A percentile compares a stretch with the other conserved stretches of the same genome.
Evolutionary conservation across 192 early-diverging fungal genomes (phyloP).

Genomic region (Linnemannia schmuckeri): DNA sequence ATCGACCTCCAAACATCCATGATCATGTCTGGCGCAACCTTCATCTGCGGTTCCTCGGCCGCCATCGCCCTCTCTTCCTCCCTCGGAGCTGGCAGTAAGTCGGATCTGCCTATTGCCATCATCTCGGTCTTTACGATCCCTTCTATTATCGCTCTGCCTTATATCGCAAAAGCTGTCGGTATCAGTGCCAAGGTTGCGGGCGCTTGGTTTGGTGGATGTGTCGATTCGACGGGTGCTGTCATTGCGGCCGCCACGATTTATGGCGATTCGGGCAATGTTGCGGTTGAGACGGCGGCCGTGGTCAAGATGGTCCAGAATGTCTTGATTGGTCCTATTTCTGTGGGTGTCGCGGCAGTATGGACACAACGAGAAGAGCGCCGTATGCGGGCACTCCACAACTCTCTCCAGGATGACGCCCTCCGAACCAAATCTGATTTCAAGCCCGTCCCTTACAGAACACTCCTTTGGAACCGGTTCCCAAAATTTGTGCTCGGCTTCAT

Average conservation of each 20-base stretch:
- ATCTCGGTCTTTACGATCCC: conserved; percentile 71
- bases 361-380: conserved; percentile 56
- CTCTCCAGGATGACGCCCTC: conserved; percentile 33
- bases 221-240: conserved; percentile 69
- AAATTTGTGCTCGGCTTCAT: conserved; percentile 70
- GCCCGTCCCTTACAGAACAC: conserved; percentile 35
- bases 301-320: conserved; percentile 73
- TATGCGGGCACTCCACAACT: conserved; percentile 24
- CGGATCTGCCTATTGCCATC: conserved; percentile 69
- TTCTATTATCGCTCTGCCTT: conserved; percentile 66
- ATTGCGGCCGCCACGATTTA: conserved; percentile 69
- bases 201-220: conserved; percentile 70
- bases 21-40: conserved; percentile 70
- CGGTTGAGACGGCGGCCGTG: conserved; percentile 66
- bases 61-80: conserved; percentile 65
- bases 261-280: conserved; percentile 57
- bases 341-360: conserved; percentile 65
- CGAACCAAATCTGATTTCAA: conserved; percentile 41
- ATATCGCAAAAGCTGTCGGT: conserved; percentile 60
- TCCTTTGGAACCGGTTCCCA: conserved; percentile 66
- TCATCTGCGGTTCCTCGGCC: conserved; percentile 68
- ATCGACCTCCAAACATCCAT: conserved; percentile 66
- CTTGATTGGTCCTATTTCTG: conserved; percentile 65
- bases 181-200: conserved; percentile 61
- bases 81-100: conserved; percentile 62